Conservation (phyloP, 177 flowering plant genomes). For the Vitis hybrid region DNA sequence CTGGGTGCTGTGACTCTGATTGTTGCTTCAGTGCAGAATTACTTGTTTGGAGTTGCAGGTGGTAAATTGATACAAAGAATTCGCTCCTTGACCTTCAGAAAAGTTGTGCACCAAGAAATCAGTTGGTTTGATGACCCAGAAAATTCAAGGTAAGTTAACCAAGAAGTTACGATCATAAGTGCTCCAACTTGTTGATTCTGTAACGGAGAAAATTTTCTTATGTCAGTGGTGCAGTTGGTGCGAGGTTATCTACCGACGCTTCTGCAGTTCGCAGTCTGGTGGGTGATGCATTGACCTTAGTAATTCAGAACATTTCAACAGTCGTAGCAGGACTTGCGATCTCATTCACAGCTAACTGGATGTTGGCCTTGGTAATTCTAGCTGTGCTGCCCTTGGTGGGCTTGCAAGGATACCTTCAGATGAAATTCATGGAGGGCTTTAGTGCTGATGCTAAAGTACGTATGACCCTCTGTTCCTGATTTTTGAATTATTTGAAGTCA, state of each 20-base stretch:
- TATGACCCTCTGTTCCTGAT: too few relatives aligned
- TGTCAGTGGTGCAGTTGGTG: constrained; percentile 54
- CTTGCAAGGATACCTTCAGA: constrained; percentile 32
- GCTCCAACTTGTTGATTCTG: too few relatives aligned
- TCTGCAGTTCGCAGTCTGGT: constrained; percentile 40
- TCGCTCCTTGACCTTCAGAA: constrained; percentile 38
- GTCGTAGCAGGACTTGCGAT: constrained; percentile 36
- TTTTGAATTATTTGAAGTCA: too few relatives aligned
- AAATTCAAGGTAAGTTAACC: constrained; percentile 41
- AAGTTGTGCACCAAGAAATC: constrained; percentile 48
- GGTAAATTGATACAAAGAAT: constrained; percentile 36
- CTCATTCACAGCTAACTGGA: constrained; percentile 45
- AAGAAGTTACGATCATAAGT: too few relatives aligned
- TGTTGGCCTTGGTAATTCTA: constrained; percentile 35
- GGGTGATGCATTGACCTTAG: constrained; percentile 21
- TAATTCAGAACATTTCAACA: constrained; percentile 4
- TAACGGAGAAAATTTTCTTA: background rate
- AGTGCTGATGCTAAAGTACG: constrained; percentile 33
- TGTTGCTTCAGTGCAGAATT: constrained; percentile 29
- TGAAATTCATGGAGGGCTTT: constrained; percentile 29
- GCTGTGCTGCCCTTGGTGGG: constrained; percentile 34
- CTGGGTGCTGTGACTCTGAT: constrained; percentile 25
- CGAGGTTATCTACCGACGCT: constrained; percentile 49
- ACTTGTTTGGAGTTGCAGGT: constrained; percentile 37
- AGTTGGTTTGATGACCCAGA: constrained; percentile 10